These are phyloP conservation scores for Fusarium hostae DNA, from an alignment of 2,329 filamentous ascomycete genomes.

Conservation along the genomic window DNA sequence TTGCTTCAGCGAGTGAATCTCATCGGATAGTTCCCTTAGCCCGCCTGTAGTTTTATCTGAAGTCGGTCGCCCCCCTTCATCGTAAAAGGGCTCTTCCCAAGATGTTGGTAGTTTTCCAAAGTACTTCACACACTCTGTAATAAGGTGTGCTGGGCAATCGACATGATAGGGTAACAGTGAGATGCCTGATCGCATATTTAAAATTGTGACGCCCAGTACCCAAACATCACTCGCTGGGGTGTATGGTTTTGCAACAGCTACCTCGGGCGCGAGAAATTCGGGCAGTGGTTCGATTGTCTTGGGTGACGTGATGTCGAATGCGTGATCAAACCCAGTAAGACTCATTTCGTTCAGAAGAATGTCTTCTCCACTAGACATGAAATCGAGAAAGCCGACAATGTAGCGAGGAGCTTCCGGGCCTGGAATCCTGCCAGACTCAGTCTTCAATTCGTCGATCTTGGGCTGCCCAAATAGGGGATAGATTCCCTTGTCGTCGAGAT, in stretches of 20 bases:
- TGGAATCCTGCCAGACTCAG: not conserved
- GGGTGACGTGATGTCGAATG: not conserved
- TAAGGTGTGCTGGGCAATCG: not conserved
- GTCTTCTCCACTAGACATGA: not conserved
- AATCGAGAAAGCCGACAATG: not conserved
- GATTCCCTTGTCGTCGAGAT: not conserved
- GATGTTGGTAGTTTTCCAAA: not conserved
- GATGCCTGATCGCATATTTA: not conserved
- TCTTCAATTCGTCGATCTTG: not conserved
- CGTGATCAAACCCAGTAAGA: not conserved
- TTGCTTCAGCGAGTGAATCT: not conserved
- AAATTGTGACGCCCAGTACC: not conserved
- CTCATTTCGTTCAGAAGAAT: not conserved
- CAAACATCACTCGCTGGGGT: not conserved
- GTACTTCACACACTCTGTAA: not conserved
- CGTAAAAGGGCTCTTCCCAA: not conserved
- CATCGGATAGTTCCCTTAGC: not conserved
- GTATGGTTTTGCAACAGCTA: fast-evolving
- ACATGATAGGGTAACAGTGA: not conserved
- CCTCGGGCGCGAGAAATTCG: not conserved
- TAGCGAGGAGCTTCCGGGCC: not conserved
- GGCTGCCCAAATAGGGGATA: not conserved
- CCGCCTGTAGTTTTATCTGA: not conserved
- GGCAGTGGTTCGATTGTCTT: fast-evolving
- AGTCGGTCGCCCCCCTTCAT: not conserved